A percentile compares a stretch with the other conserved stretches of the same genome.
Evolutionary conservation across 805 yeast genomes (phyloP).

Genomic region (Yarrowia keelungensis): DNA sequence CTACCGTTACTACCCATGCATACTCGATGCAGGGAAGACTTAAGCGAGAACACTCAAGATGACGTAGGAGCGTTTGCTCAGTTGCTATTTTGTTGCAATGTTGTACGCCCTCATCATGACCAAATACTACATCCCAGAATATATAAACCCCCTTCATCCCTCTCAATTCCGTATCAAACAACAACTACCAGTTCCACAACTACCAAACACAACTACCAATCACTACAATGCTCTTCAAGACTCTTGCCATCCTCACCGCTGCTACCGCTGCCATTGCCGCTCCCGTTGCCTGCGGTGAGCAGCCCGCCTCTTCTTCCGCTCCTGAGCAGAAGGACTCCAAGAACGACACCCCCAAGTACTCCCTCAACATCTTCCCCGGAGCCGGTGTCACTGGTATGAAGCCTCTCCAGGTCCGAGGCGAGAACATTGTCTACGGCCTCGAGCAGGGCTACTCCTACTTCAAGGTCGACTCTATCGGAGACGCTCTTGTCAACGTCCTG

Average conservation of each 20-base stretch:
- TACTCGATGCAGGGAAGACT: background rate
- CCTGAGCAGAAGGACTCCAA: background rate
- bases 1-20: background rate
- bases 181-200: background rate
- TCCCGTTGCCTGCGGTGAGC: constrained; percentile 18
- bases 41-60: background rate
- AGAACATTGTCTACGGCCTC: constrained; percentile 17
- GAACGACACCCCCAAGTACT: constrained; percentile 7
- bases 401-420: constrained; percentile 22
- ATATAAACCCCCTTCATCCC: constrained; percentile 9
- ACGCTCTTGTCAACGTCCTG: constrained; percentile 8
- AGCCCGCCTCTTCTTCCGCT: background rate
- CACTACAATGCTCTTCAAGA: constrained; percentile 20
- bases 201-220: background rate
- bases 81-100: background rate
- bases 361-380: constrained; percentile 17
- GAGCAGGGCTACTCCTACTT: constrained; percentile 19
- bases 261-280: constrained; percentile 19
- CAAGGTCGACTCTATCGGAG: constrained; percentile 3
- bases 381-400: constrained; percentile 18
- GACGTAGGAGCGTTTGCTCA: background rate
- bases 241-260: constrained; percentile 14
- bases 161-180: constrained; percentile 10
- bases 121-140: background rate
- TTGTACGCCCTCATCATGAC: too few species aligned